Evolutionary conservation across 23 red algal genomes (phyloP), one percentile per base, ranked within the genome.

Genomic region (Gracilaria gracilis): DNA sequence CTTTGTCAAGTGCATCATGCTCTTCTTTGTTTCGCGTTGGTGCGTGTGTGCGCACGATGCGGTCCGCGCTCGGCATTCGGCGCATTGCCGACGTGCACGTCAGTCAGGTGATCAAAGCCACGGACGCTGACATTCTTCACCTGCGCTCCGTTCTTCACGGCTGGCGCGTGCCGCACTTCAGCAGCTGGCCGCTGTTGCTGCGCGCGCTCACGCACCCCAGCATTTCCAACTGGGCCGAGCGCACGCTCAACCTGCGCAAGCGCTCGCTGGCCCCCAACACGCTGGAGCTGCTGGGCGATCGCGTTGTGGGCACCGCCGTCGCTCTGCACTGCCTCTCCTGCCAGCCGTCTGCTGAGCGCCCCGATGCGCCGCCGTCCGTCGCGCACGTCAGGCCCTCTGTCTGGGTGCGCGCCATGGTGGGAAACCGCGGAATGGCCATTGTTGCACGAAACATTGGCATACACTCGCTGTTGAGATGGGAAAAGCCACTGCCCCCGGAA

Each of bases 171-270:
- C 21, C 64, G 7, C 9, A 24, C n/a, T 87, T 87, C 53, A 27
- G 44, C 16, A 49, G 28, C 23, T 87, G 65, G 65, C 66, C 83
- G 25, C 42, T 87, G 20, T 21, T 87, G 16, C 55, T 87, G 28
- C 83, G 83, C 69, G 83, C 83, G 8, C 61, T 87, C 33, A 87
- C 83, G 9, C 83, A 87, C 24, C 83, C 83, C 28, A 73, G 62
- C 44, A 87, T 87, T 48, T 73, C 62, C 25, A 87, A 87, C 62
- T 87, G 83, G 83, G 65, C 69, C 11, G 83, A 87, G 49, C 65
- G 83, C 33, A 73, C 24, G 9, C 48, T 87, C 25, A 69, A 73
- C 28, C 33, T 87, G 15, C 28, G 33, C 23, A 87, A 87, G 37
- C 29, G 67, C 29, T 87, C 83, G 66, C 54, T 87, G 2, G 46